phyloP scores from a whole-genome alignment of 1,139 yeast genomes.

The Yamadazyma blattariae region DNA sequence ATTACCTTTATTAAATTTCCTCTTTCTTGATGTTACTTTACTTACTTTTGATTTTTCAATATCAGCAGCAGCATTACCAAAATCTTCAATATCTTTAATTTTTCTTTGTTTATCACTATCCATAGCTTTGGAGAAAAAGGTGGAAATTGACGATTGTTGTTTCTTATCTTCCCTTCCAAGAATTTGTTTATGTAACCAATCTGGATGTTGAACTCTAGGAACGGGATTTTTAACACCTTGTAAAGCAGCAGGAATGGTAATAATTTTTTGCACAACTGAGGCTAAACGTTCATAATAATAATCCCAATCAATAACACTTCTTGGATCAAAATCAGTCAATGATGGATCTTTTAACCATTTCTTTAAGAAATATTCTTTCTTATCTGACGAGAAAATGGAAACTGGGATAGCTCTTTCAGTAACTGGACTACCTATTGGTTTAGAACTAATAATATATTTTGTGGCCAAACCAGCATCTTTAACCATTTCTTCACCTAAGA shows the following conservation, averaged over 20 bases:
- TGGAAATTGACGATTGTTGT: slow-evolving; percentile 65
- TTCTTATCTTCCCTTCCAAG: slow-evolving; percentile 57
- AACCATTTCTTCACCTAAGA: slow-evolving; percentile 96
- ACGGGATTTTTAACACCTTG: slow-evolving; percentile 92
- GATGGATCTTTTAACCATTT: slow-evolving; percentile 86
- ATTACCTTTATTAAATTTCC: slow-evolving; percentile 25
- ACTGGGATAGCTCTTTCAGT: slow-evolving; percentile 97
- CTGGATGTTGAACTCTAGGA: slow-evolving; percentile 92
- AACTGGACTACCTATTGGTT: slow-evolving; percentile 84
- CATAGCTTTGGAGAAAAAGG: slow-evolving; percentile 46
- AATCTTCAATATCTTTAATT: slow-evolving; percentile 75
- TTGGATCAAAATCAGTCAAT: slow-evolving; percentile 80
- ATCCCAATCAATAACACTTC: slow-evolving; percentile 89
- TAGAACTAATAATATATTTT: slow-evolving; percentile 85
- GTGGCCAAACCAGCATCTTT: slow-evolving; percentile 96
- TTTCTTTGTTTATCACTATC: slow-evolving; percentile 24
- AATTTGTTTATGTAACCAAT: slow-evolving; percentile 77
- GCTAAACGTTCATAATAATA: slow-evolving; percentile 90
- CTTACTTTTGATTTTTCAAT: slow-evolving; percentile 39
- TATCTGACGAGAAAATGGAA: slow-evolving; percentile 84
- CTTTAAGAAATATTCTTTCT: slow-evolving; percentile 65
- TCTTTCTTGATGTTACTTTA: slow-evolving; percentile 45
- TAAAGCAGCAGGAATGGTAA: slow-evolving; percentile 95
- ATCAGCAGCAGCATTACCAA: slow-evolving; percentile 39
- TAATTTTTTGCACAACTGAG: slow-evolving; percentile 90